Evolutionary conservation across 2,329 filamentous ascomycete species (phyloP).

Genomic region (Hymenoscyphus albidus): DNA sequence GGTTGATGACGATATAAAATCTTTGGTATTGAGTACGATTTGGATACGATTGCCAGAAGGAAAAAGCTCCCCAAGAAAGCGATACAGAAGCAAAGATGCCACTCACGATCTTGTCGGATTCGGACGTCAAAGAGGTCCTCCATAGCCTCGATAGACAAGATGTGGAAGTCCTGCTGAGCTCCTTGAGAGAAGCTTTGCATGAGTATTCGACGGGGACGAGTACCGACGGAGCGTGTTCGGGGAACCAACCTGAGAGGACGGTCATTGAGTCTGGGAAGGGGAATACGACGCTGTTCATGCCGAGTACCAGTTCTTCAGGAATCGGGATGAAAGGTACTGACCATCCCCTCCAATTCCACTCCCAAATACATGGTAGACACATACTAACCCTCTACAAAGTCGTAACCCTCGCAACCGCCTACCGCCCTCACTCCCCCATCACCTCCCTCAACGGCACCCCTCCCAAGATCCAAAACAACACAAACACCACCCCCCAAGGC

Average conservation of each 20-base stretch:
- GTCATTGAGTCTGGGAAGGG: conserved; percentile 47
- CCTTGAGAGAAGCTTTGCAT: conserved; percentile 51
- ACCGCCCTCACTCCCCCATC: conserved; percentile 18
- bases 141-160: conserved; percentile 51
- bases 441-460: conserved; percentile 1
- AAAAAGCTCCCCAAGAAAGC: neutral
- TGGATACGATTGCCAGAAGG: neutral
- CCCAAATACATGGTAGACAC: neutral
- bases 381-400: conserved; percentile 41
- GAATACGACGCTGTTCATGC: conserved; percentile 69
- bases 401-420: conserved; percentile 55
- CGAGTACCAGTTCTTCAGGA: conserved; percentile 58
- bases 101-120: conserved; percentile 55
- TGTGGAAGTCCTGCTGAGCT: conserved; percentile 48
- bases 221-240: conserved; percentile 34
- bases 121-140: conserved; percentile 51
- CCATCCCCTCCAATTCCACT: neutral
- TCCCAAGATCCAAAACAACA: conserved; percentile 27
- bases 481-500: conserved; percentile 40
- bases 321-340: conserved; percentile 64
- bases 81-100: conserved; percentile 43
- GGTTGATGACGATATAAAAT: neutral
- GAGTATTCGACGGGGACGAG: conserved; percentile 58
- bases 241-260: conserved; percentile 53
- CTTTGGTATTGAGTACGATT: too few relatives aligned